Evolutionary conservation across 208 protist genomes (phyloP).

Genomic region (Tritrichomonas foetus): DNA sequence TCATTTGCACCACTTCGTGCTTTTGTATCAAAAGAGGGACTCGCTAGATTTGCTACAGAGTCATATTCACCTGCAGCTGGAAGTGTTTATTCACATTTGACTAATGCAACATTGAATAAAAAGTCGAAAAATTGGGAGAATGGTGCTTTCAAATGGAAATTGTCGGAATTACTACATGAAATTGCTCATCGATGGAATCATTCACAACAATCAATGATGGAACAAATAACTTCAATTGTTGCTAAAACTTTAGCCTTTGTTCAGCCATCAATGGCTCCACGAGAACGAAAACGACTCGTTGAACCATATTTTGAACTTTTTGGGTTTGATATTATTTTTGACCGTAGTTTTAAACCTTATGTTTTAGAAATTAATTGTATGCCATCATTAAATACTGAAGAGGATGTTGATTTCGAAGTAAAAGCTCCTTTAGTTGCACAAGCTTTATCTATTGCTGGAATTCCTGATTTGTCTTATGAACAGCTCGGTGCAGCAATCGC

Average conservation of each 20-base stretch:
- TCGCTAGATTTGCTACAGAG: constrained; percentile 44
- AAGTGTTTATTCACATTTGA: background rate
- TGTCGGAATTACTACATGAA: background rate
- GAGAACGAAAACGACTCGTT: too few relatives aligned
- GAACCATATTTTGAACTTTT: constrained; percentile 29
- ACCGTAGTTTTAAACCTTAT: constrained; percentile 15
- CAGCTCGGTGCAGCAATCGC: background rate
- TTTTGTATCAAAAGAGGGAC: constrained; percentile 48
- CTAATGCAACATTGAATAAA: background rate
- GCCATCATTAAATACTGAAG: background rate
- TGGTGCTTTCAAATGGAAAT: constrained; percentile 18
- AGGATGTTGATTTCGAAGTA: background rate
- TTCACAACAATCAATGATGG: background rate
- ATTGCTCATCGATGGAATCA: background rate
- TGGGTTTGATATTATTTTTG: constrained; percentile 47
- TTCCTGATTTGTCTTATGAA: background rate
- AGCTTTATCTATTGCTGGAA: background rate
- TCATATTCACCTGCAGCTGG: background rate
- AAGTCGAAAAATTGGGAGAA: background rate
- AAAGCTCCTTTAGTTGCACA: background rate
- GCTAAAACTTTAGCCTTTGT: background rate
- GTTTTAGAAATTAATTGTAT: constrained; percentile 42
- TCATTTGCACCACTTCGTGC: constrained; percentile 46
- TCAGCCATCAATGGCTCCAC: background rate
- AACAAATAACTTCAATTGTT: background rate